Base-by-base conservation (phyloP, 1,139 yeast genomes). In the Pichia sp. region DNA sequence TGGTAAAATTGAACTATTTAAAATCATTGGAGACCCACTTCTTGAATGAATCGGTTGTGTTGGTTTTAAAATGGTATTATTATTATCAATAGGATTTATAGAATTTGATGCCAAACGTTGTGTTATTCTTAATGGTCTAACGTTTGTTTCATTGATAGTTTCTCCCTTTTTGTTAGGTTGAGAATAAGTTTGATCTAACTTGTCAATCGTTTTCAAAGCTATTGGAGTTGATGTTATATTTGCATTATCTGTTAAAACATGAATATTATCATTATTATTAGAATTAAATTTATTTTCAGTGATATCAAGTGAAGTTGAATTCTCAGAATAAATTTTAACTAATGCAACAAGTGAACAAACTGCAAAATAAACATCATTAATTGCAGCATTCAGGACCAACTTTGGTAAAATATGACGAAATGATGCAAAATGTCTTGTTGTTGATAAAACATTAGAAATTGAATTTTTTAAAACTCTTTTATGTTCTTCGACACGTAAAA, bases 361-460 rank as follows among this genome's bases (percentile, higher is more conserved):
- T 1, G 89, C 74, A 59, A 83, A 83, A 11, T 83, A 74, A 42
- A 90, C 69, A 61, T 89, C 96, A 35, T 87, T 78, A 9, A 88
- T 71, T 0, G 97, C 84, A 30, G 90, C 80, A 66, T 88, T 87
- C 38, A 90, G 73, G 8, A 89, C 76, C 35, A 86, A 71, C 49
- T 76, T 76, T 1, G 97, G 97, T 47, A 88, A 68, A 11, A 86
- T 61, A 7, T 76, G 75, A 5, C 77, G 71, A 53, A 86, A 82
- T 6, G 81, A 69, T 1, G 87, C 81, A 64, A 73, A 86, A 62
- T 88, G 88, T 59, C 96, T 76, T 0, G 95, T 78, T 0, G 92
- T 78, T 4, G 96, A 81, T 44, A 90, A 79, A 1, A 84, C 76
- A 67, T 85, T 89, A 32, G 89, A 81, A 11, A 86, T 78, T 0